A percentile compares a stretch with the other conserved stretches of the same genome.
These are phyloP conservation scores for Alternaria sp. DNA, from an alignment of 2,329 filamentous ascomycete genomes.

Conservation along the genomic window DNA sequence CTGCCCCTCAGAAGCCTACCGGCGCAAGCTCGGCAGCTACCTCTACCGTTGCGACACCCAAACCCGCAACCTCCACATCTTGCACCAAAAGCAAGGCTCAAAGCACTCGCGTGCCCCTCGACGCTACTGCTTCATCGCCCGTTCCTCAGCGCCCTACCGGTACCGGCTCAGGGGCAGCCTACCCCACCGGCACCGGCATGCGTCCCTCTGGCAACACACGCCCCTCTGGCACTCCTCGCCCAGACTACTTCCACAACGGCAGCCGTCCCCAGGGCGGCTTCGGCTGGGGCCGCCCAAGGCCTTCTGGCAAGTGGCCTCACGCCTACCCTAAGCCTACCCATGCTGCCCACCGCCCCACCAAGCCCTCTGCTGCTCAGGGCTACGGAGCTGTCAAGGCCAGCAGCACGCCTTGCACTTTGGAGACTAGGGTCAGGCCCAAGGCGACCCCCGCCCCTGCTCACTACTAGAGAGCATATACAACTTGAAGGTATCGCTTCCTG, in stretches of 20 bases:
- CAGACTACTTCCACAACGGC: slow-evolving; percentile 3
- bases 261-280: slow-evolving; percentile 10
- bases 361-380: slow-evolving; percentile 8
- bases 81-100: background rate
- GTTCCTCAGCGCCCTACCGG: background rate
- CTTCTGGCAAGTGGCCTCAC: slow-evolving; percentile 21
- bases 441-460: slow-evolving; percentile 14
- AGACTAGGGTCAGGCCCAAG: slow-evolving; percentile 30
- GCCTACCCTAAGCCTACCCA: slow-evolving; percentile 3
- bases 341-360: slow-evolving; percentile 1
- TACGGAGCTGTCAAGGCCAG: slow-evolving; percentile 8
- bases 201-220: background rate
- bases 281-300: slow-evolving; percentile 24
- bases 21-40: slow-evolving; percentile 7
- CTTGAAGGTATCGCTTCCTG: background rate
- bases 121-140: slow-evolving; percentile 1
- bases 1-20: background rate
- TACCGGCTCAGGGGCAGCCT: slow-evolving; percentile 1
- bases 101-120: background rate
- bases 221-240: slow-evolving; percentile 13
- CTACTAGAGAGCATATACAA: background rate
- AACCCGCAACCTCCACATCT: background rate
- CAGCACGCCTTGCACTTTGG: slow-evolving; percentile 28
- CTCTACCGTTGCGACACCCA: background rate
- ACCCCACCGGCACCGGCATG: slow-evolving; percentile 10